These are phyloP conservation scores for Acanthamoeba rhysodes DNA, from an alignment of 208 protist genomes.

Conservation along the genomic window DNA sequence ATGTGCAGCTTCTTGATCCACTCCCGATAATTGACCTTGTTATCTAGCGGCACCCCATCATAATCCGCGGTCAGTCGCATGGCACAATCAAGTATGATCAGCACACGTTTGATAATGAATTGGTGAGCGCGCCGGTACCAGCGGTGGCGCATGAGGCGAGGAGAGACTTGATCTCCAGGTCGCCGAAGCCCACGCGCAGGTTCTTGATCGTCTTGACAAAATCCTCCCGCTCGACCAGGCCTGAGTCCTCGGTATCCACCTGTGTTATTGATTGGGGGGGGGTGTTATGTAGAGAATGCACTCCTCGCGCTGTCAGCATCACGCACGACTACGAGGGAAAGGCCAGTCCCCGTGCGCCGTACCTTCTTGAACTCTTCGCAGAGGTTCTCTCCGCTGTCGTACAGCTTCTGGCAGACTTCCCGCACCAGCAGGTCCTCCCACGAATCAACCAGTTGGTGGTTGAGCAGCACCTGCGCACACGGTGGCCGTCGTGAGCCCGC, in stretches of 20 bases:
- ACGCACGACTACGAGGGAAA: no score
- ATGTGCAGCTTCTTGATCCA: constrained; percentile 61
- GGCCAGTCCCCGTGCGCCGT: no score
- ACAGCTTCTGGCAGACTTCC: constrained; percentile 72
- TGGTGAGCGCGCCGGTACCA: background rate
- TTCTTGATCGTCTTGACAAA: constrained; percentile 59
- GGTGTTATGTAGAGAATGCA: no score
- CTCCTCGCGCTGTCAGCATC: no score
- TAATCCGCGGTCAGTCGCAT: no score
- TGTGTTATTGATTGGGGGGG: background rate
- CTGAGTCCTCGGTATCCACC: background rate
- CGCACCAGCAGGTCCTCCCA: constrained; percentile 52
- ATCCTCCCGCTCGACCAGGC: background rate
- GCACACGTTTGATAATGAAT: no score
- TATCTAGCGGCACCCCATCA: background rate
- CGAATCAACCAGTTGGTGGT: constrained; percentile 37
- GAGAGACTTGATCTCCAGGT: constrained; percentile 26
- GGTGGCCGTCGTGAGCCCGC: background rate
- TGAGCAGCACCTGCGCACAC: background rate
- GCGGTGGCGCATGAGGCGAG: background rate
- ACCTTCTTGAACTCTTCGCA: constrained; percentile 46
- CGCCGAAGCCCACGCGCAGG: constrained; percentile 42
- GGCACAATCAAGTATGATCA: no score
- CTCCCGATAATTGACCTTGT: constrained; percentile 40
- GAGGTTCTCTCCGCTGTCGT: constrained; percentile 55